These are phyloP conservation scores for Ophiostoma himal-ulmi DNA, from an alignment of 2,329 filamentous ascomycete species.

Conservation along the genomic window DNA sequence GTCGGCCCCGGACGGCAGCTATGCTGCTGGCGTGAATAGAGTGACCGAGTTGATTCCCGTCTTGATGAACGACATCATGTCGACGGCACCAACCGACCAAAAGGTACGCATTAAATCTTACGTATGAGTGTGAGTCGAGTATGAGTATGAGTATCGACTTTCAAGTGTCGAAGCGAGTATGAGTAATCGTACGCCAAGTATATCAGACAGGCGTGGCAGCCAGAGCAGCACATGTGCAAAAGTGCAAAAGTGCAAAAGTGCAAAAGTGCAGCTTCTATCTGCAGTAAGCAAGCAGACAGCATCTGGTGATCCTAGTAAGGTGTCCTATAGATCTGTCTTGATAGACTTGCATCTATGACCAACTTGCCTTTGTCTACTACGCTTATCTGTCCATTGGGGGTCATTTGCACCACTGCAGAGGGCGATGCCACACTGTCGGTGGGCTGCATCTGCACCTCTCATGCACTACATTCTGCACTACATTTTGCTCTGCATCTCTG, in stretches of 20 bases:
- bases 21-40: conserved; percentile 89
- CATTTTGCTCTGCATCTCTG: neutral
- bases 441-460: neutral
- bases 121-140: neutral
- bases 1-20: conserved; percentile 82
- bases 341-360: neutral
- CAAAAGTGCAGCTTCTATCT: neutral
- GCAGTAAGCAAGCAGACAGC: neutral
- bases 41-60: conserved; percentile 91
- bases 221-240: neutral
- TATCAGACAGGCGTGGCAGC: neutral
- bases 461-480: neutral
- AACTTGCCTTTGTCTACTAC: neutral
- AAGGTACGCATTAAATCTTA: conserved; percentile 69
- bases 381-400: neutral
- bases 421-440: neutral
- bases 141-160: neutral
- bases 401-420: neutral
- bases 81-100: conserved; percentile 83
- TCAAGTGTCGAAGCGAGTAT: neutral
- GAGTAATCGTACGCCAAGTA: neutral
- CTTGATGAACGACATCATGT: conserved; percentile 92
- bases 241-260: neutral
- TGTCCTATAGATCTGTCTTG: neutral
- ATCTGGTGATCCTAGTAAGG: neutral